phyloP scores from a whole-genome alignment of 1,139 yeast species.

The Diutina catenulata region DNA sequence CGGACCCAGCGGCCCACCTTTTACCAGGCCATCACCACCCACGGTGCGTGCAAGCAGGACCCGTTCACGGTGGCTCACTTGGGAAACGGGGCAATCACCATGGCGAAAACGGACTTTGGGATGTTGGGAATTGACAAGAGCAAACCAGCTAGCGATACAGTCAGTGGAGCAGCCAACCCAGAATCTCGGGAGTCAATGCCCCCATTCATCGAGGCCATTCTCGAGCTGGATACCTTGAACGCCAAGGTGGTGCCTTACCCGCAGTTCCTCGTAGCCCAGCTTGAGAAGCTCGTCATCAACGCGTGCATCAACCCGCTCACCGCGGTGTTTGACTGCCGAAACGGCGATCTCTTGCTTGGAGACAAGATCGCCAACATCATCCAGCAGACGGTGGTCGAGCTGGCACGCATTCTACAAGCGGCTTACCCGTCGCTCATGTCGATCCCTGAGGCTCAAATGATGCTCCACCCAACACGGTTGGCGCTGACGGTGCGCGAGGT shows the following conservation, averaged over 20 bases:
- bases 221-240: constrained; percentile 20
- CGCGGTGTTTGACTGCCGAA: constrained; percentile 53
- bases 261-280: constrained; percentile 51
- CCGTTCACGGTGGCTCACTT: constrained; percentile 50
- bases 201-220: constrained; percentile 21
- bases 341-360: constrained; percentile 51
- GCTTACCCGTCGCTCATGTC: constrained; percentile 22
- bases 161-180: constrained; percentile 6
- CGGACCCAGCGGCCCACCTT: constrained; percentile 37
- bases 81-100: constrained; percentile 43
- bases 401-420: constrained; percentile 24
- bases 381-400: constrained; percentile 34
- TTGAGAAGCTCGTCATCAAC: constrained; percentile 65
- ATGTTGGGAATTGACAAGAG: neutral
- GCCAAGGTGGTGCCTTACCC: constrained; percentile 35
- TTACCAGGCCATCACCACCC: constrained; percentile 67
- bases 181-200: constrained; percentile 12
- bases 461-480: constrained; percentile 32
- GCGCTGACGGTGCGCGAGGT: constrained; percentile 35
- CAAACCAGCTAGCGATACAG: neutral
- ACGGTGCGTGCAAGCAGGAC: constrained; percentile 51
- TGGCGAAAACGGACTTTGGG: neutral
- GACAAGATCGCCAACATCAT: constrained; percentile 21
- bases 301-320: constrained; percentile 70
- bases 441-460: constrained; percentile 24